These are phyloP conservation scores for Kregervanrija fluxuum DNA, from an alignment of 805 yeast species.

Conservation along the genomic window DNA sequence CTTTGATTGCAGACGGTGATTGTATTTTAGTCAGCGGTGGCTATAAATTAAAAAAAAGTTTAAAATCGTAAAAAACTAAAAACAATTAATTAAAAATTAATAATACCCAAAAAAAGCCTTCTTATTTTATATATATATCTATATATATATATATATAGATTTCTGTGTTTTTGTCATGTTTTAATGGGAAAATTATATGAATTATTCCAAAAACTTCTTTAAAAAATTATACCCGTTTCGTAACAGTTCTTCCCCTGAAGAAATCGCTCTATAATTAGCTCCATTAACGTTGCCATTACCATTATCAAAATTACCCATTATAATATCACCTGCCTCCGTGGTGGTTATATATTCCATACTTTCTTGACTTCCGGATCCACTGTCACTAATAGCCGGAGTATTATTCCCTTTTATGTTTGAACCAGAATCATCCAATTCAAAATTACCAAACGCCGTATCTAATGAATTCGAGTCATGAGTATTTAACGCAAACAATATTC, in stretches of 20 bases:
- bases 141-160: too few species aligned
- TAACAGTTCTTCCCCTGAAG: slow-evolving; percentile 25
- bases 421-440: slow-evolving; percentile 6
- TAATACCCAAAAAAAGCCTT: too few species aligned
- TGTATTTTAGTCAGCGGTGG: slow-evolving; percentile 66
- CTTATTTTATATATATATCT: too few species aligned
- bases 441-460: slow-evolving; percentile 17
- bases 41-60: too few species aligned
- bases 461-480: slow-evolving; percentile 21
- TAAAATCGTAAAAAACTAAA: too few species aligned
- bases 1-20: slow-evolving; percentile 42
- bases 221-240: slow-evolving; percentile 31
- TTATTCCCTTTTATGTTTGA: background rate
- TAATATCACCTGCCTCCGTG: slow-evolving; percentile 20
- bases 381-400: background rate
- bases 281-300: too few species aligned
- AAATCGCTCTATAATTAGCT: slow-evolving; percentile 3
- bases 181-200: background rate
- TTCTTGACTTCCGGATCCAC: slow-evolving; percentile 5
- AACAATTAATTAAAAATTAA: too few species aligned
- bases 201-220: slow-evolving; percentile 29
- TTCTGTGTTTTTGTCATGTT: too few species aligned
- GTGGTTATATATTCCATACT: slow-evolving; percentile 24
- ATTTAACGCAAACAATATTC: slow-evolving; percentile 25
- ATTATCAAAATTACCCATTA: slow-evolving; percentile 8